These are phyloP conservation scores for Thalassia testudinum DNA, from an alignment of 116 monocot genomes.

Conservation along the genomic window DNA sequence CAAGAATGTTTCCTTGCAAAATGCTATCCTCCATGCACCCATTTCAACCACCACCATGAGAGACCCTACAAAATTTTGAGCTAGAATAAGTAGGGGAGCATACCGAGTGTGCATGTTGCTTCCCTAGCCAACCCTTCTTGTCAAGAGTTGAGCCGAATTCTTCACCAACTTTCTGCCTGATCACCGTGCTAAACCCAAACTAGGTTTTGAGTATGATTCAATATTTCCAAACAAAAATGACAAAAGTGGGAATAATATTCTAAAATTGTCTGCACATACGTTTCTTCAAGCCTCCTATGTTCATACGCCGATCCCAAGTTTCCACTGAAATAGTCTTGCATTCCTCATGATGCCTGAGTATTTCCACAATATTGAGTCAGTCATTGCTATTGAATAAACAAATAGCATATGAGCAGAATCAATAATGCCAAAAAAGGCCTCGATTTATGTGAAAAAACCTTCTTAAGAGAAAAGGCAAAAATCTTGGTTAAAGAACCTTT, in stretches of 20 bases:
- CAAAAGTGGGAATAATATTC: not conserved
- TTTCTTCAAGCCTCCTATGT: slow-evolving; percentile 56
- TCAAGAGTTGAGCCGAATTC: slow-evolving; percentile 77
- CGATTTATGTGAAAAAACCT: too few species aligned
- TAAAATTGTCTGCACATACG: slow-evolving; percentile 21
- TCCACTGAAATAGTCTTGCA: slow-evolving; percentile 86
- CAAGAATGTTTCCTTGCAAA: slow-evolving; percentile 82
- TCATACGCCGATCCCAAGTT: slow-evolving; percentile 72
- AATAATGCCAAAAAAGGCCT: too few species aligned
- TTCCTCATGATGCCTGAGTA: slow-evolving; percentile 1
- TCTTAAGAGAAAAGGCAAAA: too few species aligned
- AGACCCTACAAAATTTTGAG: slow-evolving; percentile 79
- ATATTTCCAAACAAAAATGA: too few species aligned
- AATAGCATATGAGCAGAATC: too few species aligned
- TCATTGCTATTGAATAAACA: too few species aligned
- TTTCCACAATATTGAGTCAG: not conserved
- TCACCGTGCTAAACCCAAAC: slow-evolving; percentile 78
- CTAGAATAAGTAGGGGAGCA: slow-evolving; percentile 40
- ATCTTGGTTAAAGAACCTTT: too few species aligned
- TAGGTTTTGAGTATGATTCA: too few species aligned
- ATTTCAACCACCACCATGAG: slow-evolving; percentile 94
- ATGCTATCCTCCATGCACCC: slow-evolving; percentile 90
- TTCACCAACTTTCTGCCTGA: slow-evolving; percentile 66
- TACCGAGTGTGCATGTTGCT: slow-evolving; percentile 26
- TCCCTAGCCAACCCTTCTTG: slow-evolving; percentile 71